Evolutionary conservation across 371 early-diverging fungal species (phyloP), one percentile per base, ranked within the genome.

Genomic region (Mortierella sp.): DNA sequence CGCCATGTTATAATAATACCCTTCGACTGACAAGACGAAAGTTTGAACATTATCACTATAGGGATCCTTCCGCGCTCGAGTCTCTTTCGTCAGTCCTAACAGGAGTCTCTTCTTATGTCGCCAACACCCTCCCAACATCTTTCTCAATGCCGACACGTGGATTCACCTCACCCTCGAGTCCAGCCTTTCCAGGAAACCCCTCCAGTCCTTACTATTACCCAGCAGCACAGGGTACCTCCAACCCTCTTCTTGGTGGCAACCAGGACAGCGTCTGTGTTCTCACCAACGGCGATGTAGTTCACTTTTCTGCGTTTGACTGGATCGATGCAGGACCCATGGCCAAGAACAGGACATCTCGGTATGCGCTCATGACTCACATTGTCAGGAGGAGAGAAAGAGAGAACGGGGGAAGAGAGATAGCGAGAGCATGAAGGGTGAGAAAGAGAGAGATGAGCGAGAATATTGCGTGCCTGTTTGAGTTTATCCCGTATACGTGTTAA

Each of bases 61-160:
- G 92, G 77, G 92, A 92, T 78, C 93, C 92, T 24, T 92, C 93
- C 44, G 90, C 92, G 27, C 80, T 93, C 41, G 93, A 93, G 81
- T 90, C 91, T 12, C 81, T 93, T 51, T 92, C 92, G 14, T 91
- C 91, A 21, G 92, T 90, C 48, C 79, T 92, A 77, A 90, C 91
- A 43, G 91, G 91, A 49, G 83, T 93, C 38, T 92, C 93, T 21
- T 89, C 91, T 32, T 92, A 92, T 65, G 93, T 93, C 32, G 83
- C 91, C 54, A 91, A 83, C 74, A 91, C 84, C 32, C 86, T 90
- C 48, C 89, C 88, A 29, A 70, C 88, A 27, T 84, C 83, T 44
- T 80, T 89, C 58, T 88, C 91, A 1, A 75, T 89, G 49, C 83
- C 88, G 41, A 79, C 89, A 44, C 88, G 87, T 51, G 87, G 88